Evolutionary conservation across 257 asterid genomes (phyloP).

Genomic region (Penstemon eatonii): DNA sequence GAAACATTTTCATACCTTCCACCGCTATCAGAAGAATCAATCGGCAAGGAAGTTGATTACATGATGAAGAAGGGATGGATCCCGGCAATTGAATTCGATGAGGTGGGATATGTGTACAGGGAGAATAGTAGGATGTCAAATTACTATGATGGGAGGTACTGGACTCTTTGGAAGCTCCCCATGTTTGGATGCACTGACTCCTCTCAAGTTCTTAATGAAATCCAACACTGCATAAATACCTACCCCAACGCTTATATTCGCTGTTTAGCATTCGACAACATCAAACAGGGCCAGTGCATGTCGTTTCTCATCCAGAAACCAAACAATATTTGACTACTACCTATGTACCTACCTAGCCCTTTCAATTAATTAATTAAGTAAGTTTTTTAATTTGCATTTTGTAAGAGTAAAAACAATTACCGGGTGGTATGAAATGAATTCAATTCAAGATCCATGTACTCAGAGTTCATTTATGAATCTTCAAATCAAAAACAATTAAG

Average conservation of each 20-base stretch:
- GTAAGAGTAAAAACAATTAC: too few species aligned
- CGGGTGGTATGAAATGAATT: too few species aligned
- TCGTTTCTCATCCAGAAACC: slow-evolving; percentile 55
- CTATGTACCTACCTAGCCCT: too few species aligned
- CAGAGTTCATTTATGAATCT: too few species aligned
- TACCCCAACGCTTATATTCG: slow-evolving; percentile 57
- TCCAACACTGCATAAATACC: slow-evolving; percentile 49
- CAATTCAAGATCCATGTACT: too few species aligned
- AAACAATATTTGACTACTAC: background rate
- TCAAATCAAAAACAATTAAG: too few species aligned
- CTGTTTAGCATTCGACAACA: slow-evolving; percentile 52
- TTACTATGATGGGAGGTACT: slow-evolving; percentile 59
- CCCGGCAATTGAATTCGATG: slow-evolving; percentile 57
- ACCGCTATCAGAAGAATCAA: slow-evolving; percentile 44
- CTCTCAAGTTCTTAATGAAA: slow-evolving; percentile 42
- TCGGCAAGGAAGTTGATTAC: slow-evolving; percentile 47
- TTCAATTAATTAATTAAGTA: too few species aligned
- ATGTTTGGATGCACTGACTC: slow-evolving; percentile 56
- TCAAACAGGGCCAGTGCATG: slow-evolving; percentile 51
- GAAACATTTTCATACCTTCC: slow-evolving; percentile 52
- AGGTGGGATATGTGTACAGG: slow-evolving; percentile 41
- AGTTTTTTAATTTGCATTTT: too few species aligned
- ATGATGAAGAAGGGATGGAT: slow-evolving; percentile 52
- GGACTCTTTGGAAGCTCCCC: slow-evolving; percentile 64
- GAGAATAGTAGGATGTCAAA: slow-evolving; percentile 53